Evolutionary conservation across 805 yeast species (phyloP).

Genomic region (Sungouiella thailandica): DNA sequence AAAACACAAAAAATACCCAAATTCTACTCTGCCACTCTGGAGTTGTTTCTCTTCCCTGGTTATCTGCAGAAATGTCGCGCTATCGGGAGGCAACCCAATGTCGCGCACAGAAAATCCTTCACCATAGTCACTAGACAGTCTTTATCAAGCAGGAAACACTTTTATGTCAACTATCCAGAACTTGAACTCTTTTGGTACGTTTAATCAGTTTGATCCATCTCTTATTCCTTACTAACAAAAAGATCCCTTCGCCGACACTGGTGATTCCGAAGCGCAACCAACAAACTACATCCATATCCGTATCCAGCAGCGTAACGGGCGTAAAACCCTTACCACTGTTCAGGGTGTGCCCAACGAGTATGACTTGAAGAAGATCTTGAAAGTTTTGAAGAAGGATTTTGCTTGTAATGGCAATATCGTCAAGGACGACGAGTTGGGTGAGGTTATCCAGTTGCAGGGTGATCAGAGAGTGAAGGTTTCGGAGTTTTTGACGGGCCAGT

Average conservation of each 20-base stretch:
- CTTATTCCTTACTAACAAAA: constrained; percentile 6
- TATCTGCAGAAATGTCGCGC: no score
- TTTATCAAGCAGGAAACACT: no score
- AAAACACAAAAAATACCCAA: no score
- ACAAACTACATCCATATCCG: constrained; percentile 95
- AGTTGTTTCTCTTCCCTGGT: no score
- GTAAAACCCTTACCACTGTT: constrained; percentile 96
- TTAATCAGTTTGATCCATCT: not conserved
- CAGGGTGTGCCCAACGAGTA: constrained; percentile 96
- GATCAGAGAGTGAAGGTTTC: constrained; percentile 96
- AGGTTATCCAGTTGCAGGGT: constrained; percentile 96
- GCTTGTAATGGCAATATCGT: constrained; percentile 99
- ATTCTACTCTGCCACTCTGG: no score
- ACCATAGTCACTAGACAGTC: no score
- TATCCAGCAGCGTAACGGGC: constrained; percentile 99
- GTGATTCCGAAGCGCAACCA: constrained; percentile 97
- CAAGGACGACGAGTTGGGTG: constrained; percentile 93
- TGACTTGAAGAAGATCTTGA: constrained; percentile 88
- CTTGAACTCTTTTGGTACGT: constrained; percentile 68
- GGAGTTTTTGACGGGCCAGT: constrained; percentile 83
- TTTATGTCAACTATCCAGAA: constrained; percentile 88
- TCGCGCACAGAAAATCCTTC: no score
- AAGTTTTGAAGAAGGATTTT: constrained; percentile 93
- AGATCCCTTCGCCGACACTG: constrained; percentile 99
- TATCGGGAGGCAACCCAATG: no score